Evolutionary conservation across 768 basidiomycete species (phyloP), one percentile per base, ranked within the genome.

Genomic region (Pisolithus sp.): DNA sequence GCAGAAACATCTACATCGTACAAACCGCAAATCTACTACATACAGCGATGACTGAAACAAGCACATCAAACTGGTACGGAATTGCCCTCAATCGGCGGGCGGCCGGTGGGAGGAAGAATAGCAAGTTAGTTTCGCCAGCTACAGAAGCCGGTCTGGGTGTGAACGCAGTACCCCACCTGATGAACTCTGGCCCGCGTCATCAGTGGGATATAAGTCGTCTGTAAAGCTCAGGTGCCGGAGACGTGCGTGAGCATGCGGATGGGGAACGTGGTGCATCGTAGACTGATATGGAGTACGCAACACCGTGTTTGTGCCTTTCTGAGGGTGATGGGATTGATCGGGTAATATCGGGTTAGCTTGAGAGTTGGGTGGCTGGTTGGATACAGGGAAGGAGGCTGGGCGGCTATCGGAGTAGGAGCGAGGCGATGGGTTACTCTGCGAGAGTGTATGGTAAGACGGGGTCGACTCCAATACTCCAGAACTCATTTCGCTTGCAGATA

Each of bases 251-350:
- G 85, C 84, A 52, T 88, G 86, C 2, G 86, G 85, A 56, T 88
- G 86, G 2, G 86, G 84, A 42, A 89, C 84, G 56, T 88, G 87
- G 59, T 89, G 86, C 83, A 89, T 85, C 21, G 74, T 62, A 5
- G 73, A 63, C 13, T 77, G 67, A 62, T 83, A 87, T 17, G 83
- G 78, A n/a, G 80, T 68, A 49, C 76, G 80, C 26, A 86, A 69
- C 2, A 76, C 72, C 31, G 76, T 68, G 53, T 59, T 66, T 57
- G 71, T 61, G 5, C 46, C 28, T 60, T 74, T 67, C 54, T 64
- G 60, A 9, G 64, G 50, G 49, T 59, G 43, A 50, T 57, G 59
- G 0, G 59, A 36, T 7, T 55, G 61, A 4, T 44, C 31, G 3
- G 64, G 31, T 24, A 54, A 28, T 47, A 59, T 41, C 2, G 61